Percentiles rank a stretch among this genome's conserved stretches.
Evolutionary conservation across 202 grass and related monocot species (phyloP).

Genomic region (Setaria viridis): DNA sequence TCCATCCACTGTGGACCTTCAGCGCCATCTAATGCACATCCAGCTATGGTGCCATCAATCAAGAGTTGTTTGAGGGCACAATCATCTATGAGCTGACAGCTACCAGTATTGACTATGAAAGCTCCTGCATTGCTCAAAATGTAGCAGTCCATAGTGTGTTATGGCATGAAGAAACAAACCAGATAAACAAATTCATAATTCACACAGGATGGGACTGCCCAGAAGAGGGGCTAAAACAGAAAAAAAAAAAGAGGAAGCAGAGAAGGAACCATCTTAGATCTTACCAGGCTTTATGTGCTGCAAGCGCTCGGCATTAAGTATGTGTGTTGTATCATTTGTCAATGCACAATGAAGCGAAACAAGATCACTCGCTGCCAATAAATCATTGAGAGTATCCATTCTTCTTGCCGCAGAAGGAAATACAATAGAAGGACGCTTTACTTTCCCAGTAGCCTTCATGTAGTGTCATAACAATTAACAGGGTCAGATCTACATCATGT

Average conservation of each 20-base stretch:
- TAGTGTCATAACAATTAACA: conserved; percentile 29
- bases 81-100: conserved; percentile 94
- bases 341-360: conserved; percentile 89
- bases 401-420: conserved; percentile 91
- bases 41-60: conserved; percentile 90
- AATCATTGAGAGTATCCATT: conserved; percentile 97
- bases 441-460: conserved; percentile 67
- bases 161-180: conserved; percentile 28
- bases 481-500: conserved; percentile 9
- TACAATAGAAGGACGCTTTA: conserved; percentile 68
- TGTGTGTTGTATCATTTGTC: conserved; percentile 82
- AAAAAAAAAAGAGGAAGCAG: conserved; percentile 6
- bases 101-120: conserved; percentile 94
- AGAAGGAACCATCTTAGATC: conserved; percentile 41
- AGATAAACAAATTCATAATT: conserved; percentile 13
- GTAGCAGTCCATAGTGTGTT: conserved; percentile 3
- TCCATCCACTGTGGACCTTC: conserved; percentile 99
- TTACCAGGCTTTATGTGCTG: conserved; percentile 97
- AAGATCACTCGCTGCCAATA: conserved; percentile 89
- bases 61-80: conserved; percentile 92
- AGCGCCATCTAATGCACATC: conserved; percentile 93
- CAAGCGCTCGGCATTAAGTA: conserved; percentile 78
- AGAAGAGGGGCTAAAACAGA: background rate
- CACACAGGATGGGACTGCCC: conserved; percentile 14
- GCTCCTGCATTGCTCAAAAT: conserved; percentile 60